These are phyloP conservation scores for Yarrowia divulgata DNA, from an alignment of 805 yeast species.

Conservation along the genomic window DNA sequence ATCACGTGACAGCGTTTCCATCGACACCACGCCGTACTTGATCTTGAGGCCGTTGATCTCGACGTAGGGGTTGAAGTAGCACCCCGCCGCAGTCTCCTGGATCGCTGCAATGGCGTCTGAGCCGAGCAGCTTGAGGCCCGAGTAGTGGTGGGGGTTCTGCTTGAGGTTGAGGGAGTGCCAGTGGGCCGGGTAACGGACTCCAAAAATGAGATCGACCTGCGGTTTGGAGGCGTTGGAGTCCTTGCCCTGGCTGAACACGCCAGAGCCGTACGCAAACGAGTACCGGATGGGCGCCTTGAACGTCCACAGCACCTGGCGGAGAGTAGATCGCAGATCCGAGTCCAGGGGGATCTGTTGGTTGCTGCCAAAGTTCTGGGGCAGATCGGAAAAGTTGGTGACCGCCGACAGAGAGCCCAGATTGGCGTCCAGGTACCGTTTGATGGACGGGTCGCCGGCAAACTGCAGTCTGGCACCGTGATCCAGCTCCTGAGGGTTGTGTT, in stretches of 20 bases:
- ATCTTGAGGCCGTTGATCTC: conserved; percentile 64
- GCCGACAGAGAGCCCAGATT: conserved; percentile 52
- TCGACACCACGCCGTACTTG: conserved; percentile 87
- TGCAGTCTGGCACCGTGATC: not conserved
- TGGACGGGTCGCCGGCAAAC: conserved; percentile 30
- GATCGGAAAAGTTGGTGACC: conserved; percentile 57
- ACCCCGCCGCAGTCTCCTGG: conserved; percentile 83
- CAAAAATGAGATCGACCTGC: conserved; percentile 86
- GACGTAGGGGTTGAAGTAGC: conserved; percentile 92
- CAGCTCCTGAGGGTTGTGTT: not conserved
- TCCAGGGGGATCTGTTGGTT: conserved; percentile 64
- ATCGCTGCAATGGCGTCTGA: conserved; percentile 62
- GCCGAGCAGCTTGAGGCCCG: conserved; percentile 68
- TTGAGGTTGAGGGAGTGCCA: conserved; percentile 80
- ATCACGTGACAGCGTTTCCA: conserved; percentile 67
- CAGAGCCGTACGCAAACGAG: conserved; percentile 95
- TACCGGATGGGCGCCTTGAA: conserved; percentile 77
- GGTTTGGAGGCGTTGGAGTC: conserved; percentile 53
- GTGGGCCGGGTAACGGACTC: conserved; percentile 72
- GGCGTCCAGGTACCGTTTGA: conserved; percentile 41
- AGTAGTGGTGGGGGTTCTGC: conserved; percentile 78
- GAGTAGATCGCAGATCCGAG: conserved; percentile 54
- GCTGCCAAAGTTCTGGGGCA: conserved; percentile 65
- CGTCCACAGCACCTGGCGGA: conserved; percentile 59
- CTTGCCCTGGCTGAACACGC: conserved; percentile 81